Conservation (phyloP, 208 protist genomes). For the Trypanosomatidae sp. region DNA sequence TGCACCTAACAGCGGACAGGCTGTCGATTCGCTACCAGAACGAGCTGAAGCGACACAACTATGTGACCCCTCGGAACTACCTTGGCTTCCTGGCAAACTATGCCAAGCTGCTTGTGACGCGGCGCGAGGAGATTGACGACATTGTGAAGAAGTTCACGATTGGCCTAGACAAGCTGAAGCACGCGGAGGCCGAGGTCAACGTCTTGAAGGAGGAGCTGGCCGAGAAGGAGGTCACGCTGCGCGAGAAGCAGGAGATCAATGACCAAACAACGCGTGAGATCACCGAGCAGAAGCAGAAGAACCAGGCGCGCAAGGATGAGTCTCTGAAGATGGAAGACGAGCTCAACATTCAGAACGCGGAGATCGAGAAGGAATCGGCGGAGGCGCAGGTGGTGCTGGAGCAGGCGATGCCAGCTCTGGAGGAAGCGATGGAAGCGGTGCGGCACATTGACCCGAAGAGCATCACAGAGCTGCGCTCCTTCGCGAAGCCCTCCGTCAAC, state of each 20-base stretch:
- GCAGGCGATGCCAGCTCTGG: constrained; percentile 96
- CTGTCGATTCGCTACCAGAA: constrained; percentile 89
- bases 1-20: constrained; percentile 92
- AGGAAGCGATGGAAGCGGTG: constrained; percentile 96
- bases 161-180: constrained; percentile 96
- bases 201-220: constrained; percentile 94
- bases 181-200: constrained; percentile 96
- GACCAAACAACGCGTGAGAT: constrained; percentile 93
- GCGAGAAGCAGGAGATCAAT: constrained; percentile 94
- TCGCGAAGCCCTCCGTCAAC: constrained; percentile 94
- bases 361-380: constrained; percentile 91
- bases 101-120: constrained; percentile 90
- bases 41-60: constrained; percentile 96
- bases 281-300: constrained; percentile 87
- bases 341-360: constrained; percentile 87
- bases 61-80: constrained; percentile 99
- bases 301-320: constrained; percentile 87
- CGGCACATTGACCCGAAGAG: constrained; percentile 95
- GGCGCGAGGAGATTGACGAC: constrained; percentile 94
- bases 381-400: constrained; percentile 96
- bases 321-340: constrained; percentile 92
- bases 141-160: constrained; percentile 95
- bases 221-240: constrained; percentile 94
- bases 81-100: constrained; percentile 98
- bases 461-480: constrained; percentile 97